Conservation (phyloP, 2,329 filamentous ascomycete genomes). For the Dactylellina cionopaga region DNA sequence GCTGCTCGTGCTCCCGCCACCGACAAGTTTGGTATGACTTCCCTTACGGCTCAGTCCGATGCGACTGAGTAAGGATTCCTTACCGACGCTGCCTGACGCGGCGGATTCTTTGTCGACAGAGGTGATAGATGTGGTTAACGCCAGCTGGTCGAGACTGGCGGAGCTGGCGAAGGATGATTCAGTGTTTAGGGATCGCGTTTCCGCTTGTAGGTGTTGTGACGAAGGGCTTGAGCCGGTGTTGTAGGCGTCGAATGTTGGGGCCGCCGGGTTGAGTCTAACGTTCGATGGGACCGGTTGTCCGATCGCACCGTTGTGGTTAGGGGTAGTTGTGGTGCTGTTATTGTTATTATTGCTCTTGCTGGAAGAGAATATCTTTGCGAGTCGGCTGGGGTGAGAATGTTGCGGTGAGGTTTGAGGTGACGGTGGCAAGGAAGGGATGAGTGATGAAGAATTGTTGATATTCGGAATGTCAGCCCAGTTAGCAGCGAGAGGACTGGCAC, state of each 20-base stretch:
- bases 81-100: constrained; percentile 45
- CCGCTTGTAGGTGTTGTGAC: constrained; percentile 35
- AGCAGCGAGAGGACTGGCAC: constrained; percentile 52
- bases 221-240: constrained; percentile 27
- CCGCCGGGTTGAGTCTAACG: constrained; percentile 79
- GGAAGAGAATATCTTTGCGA: constrained; percentile 40
- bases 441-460: constrained; percentile 31
- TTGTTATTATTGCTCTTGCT: constrained; percentile 43
- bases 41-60: constrained; percentile 54
- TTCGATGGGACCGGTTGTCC: constrained; percentile 64
- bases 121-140: constrained; percentile 26
- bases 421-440: constrained; percentile 50
- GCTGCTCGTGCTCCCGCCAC: constrained; percentile 34
- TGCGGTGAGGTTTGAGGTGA: constrained; percentile 52
- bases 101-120: constrained; percentile 48
- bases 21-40: constrained; percentile 52
- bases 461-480: constrained; percentile 55
- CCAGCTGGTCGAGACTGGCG: constrained; percentile 42
- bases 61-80: constrained; percentile 53
- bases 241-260: constrained; percentile 75
- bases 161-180: constrained; percentile 49
- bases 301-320: constrained; percentile 41
- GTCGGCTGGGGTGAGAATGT: constrained; percentile 40
- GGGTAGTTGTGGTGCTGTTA: constrained; percentile 58
- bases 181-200: constrained; percentile 46